Evolutionary conservation across 75 land plant species (phyloP).

Genomic region (Selaginella tamariscina): DNA sequence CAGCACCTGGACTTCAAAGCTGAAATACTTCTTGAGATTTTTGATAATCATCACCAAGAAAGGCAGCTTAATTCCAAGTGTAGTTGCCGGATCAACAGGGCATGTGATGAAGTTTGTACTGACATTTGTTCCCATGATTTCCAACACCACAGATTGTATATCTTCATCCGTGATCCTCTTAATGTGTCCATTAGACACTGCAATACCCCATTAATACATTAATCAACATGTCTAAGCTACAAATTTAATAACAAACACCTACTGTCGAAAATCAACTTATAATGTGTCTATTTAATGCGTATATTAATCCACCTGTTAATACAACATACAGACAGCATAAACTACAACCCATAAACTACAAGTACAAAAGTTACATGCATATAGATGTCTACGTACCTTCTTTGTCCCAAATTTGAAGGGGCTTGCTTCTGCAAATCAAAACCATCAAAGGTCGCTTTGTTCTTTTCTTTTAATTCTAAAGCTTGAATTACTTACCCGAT

Average conservation of each 20-base stretch:
- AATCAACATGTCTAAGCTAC: too few relatives aligned
- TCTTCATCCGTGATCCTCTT: conserved; percentile 34
- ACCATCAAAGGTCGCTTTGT: too few relatives aligned
- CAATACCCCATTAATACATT: conserved; percentile 12
- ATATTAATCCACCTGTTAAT: too few relatives aligned
- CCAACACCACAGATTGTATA: conserved; percentile 30
- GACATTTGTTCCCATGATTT: conserved; percentile 36
- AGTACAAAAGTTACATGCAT: not conserved
- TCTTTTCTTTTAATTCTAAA: not conserved
- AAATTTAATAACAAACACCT: too few relatives aligned
- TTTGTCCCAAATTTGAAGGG: conserved; percentile 34
- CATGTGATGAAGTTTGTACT: conserved; percentile 30
- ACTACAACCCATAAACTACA: not conserved
- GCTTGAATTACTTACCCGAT: conserved; percentile 49
- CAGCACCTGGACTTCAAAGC: conserved; percentile 35
- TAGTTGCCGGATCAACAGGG: conserved; percentile 27
- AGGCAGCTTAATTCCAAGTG: conserved; percentile 32
- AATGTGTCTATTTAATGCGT: too few relatives aligned
- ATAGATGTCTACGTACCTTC: conserved; percentile 22
- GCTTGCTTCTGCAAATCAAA: conserved; percentile 29
- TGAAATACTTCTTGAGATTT: conserved; percentile 34
- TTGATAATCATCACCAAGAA: conserved; percentile 34
- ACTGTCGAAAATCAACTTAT: too few relatives aligned
- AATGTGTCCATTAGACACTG: conserved; percentile 32
- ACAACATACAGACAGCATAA: too few relatives aligned